Evolutionary conservation across 371 early-diverging fungal species (phyloP).

Genomic region (Mortierella sp.): DNA sequence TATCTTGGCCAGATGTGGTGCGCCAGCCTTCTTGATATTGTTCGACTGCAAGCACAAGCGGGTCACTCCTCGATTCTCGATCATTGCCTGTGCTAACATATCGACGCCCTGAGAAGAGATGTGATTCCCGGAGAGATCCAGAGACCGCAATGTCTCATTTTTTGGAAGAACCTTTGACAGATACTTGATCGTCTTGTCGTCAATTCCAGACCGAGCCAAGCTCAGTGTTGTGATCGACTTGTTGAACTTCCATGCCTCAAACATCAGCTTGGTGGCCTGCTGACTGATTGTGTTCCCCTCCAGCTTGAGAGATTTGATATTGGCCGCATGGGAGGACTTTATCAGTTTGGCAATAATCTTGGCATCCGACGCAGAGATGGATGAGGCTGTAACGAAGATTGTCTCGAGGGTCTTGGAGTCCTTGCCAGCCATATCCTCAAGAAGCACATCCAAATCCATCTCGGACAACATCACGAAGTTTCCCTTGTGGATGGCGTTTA

Average conservation of each 20-base stretch:
- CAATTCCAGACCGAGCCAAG: slow-evolving; percentile 42
- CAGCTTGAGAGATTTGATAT: slow-evolving; percentile 51
- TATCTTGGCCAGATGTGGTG: slow-evolving; percentile 34
- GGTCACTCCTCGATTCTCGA: slow-evolving; percentile 37
- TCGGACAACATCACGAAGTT: slow-evolving; percentile 49
- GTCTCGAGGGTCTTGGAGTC: slow-evolving; percentile 43
- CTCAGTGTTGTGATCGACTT: slow-evolving; percentile 44
- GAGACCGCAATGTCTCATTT: slow-evolving; percentile 40
- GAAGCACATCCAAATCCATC: slow-evolving; percentile 43
- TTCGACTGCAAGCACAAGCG: slow-evolving; percentile 52
- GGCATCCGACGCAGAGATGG: slow-evolving; percentile 43
- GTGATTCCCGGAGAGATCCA: slow-evolving; percentile 49
- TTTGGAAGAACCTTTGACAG: slow-evolving; percentile 43
- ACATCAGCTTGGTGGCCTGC: slow-evolving; percentile 48
- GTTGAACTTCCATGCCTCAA: slow-evolving; percentile 55
- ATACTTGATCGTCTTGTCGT: slow-evolving; percentile 53
- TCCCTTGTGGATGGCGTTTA: slow-evolving; percentile 40
- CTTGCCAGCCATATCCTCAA: slow-evolving; percentile 41
- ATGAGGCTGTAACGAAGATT: slow-evolving; percentile 36
- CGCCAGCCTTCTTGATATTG: slow-evolving; percentile 45
- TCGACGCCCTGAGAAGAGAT: slow-evolving; percentile 43
- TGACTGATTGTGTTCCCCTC: slow-evolving; percentile 53
- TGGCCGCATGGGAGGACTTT: slow-evolving; percentile 49
- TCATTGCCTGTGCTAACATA: slow-evolving; percentile 43
- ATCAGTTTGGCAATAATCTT: slow-evolving; percentile 49